Evolutionary conservation across 2,329 filamentous ascomycete species (phyloP).

Genomic region (Diaporthe amygdali): DNA sequence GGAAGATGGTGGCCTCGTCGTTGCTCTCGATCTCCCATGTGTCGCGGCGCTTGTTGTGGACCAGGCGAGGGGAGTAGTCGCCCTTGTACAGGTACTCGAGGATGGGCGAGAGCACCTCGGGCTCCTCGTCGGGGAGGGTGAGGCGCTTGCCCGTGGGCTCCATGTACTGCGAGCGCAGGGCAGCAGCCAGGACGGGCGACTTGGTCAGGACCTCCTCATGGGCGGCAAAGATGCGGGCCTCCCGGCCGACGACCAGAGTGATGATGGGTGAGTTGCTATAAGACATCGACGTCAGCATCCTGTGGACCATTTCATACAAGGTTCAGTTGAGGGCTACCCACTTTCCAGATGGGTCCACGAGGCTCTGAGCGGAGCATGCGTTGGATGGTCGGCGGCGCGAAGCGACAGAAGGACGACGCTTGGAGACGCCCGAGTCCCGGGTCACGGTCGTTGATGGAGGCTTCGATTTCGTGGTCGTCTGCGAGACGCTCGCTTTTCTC

Average conservation of each 20-base stretch:
- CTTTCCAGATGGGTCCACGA: slow-evolving; percentile 40
- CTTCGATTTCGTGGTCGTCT: slow-evolving; percentile 46
- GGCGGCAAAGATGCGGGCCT: slow-evolving; percentile 87
- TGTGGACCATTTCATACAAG: slow-evolving; percentile 34
- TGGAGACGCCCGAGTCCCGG: slow-evolving; percentile 60
- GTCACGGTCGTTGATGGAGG: slow-evolving; percentile 57
- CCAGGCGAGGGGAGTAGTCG: slow-evolving; percentile 84
- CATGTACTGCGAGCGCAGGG: slow-evolving; percentile 69
- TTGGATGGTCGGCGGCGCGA: slow-evolving; percentile 53
- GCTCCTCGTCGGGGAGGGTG: slow-evolving; percentile 82
- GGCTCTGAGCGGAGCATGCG: slow-evolving; percentile 45
- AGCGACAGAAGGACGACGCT: slow-evolving; percentile 53
- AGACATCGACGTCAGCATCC: slow-evolving; percentile 37
- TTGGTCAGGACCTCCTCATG: slow-evolving; percentile 83
- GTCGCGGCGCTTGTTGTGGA: slow-evolving; percentile 81
- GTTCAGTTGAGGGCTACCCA: slow-evolving; percentile 46
- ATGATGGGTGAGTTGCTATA: slow-evolving; percentile 69
- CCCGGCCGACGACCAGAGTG: slow-evolving; percentile 77
- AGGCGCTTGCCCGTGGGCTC: slow-evolving; percentile 71
- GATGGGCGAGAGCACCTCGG: slow-evolving; percentile 88
- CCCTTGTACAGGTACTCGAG: slow-evolving; percentile 94
- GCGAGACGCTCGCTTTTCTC: slow-evolving; percentile 26
- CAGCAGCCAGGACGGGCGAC: slow-evolving; percentile 78
- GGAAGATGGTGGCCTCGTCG: slow-evolving; percentile 72
- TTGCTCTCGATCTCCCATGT: slow-evolving; percentile 77